Evolutionary conservation across 805 yeast genomes (phyloP).

Genomic region (Sugiyamaella floridensis): DNA sequence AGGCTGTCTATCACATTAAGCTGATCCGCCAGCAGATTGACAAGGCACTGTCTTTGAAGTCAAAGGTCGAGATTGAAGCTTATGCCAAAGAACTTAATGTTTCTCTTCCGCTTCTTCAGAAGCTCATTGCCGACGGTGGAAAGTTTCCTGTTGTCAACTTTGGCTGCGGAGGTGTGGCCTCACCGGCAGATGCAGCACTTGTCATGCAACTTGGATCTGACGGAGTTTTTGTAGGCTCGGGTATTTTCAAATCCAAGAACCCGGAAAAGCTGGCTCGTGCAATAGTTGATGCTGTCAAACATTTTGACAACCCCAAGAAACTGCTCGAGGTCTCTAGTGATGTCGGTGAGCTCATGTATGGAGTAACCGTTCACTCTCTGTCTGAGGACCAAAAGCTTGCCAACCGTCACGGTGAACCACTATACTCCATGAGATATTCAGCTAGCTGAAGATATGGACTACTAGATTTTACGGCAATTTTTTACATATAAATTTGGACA

Average conservation of each 20-base stretch:
- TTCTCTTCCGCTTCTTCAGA: slow-evolving; percentile 46
- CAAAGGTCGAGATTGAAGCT: slow-evolving; percentile 40
- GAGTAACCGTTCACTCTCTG: slow-evolving; percentile 51
- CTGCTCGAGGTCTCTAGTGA: slow-evolving; percentile 61
- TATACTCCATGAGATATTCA: too few relatives aligned
- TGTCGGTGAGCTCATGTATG: slow-evolving; percentile 72
- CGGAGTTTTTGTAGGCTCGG: slow-evolving; percentile 73
- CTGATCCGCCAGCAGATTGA: slow-evolving; percentile 52
- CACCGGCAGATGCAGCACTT: slow-evolving; percentile 82
- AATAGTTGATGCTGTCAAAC: slow-evolving; percentile 73
- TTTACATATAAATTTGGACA: too few relatives aligned
- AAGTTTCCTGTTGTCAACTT: slow-evolving; percentile 76
- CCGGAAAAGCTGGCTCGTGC: slow-evolving; percentile 70
- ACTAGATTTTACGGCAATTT: too few relatives aligned
- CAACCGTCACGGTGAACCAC: background rate
- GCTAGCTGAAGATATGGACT: too few relatives aligned
- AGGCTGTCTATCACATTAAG: slow-evolving; percentile 70
- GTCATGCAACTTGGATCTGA: slow-evolving; percentile 78
- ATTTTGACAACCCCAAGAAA: slow-evolving; percentile 53
- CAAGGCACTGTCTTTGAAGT: slow-evolving; percentile 35
- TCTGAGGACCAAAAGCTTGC: slow-evolving; percentile 27
- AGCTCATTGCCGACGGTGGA: slow-evolving; percentile 43
- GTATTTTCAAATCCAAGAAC: slow-evolving; percentile 66
- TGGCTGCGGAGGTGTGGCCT: slow-evolving; percentile 85
- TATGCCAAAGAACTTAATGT: slow-evolving; percentile 56